Base-by-base conservation (phyloP, 768 basidiomycete genomes). In the Suillus subaureus region DNA sequence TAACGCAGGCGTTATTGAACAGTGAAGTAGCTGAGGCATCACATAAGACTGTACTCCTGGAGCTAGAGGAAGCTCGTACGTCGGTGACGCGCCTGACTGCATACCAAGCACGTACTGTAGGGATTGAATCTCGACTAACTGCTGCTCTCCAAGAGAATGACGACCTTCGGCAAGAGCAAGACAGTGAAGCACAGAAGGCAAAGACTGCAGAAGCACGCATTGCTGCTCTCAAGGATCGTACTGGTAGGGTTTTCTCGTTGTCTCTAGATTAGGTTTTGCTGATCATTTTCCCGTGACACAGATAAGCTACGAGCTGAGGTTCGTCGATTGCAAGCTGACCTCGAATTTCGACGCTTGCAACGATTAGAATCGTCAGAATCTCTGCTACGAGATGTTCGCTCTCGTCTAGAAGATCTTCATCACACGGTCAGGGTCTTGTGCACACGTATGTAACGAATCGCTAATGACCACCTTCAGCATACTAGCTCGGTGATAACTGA, bases 101-200 rank as follows among this genome's bases (percentile, higher is more conserved):
- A 16, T 88, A 90, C 70, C 84, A 90, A 62, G 90, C 88, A 39
- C 87, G 89, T 58, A 85, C 89, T 18, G 81, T 88, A 18, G 91
- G 90, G 16, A 86, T 88, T 82, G 90, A 95, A 70, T 81, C 85
- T 11, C 86, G 86, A 13, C 75, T 96, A 37, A 83, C 84, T 15
- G 76, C 81, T 15, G 85, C 86, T n/a, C 79, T 88, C 61, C 89
- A 89, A 72, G 91, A 94, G 75, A 85, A 86, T 70, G 93, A 95
- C 47, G 94, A 96, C 73, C 83, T 92, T 77, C 89, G 86, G 66
- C 93, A 95, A 75, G 94, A 96, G 73, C 81, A 90, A 31, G 89
- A 93, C 63, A 82, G 83, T 61, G 91, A 93, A 68, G 78, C 83
- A 12, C 87, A 90, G 65, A 81, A 89, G 51, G 89, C 91, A 3